Percentiles rank a stretch among this genome's conserved stretches.
Evolutionary conservation across 441 rosid genomes (phyloP).

Genomic region (Manihot esculenta): DNA sequence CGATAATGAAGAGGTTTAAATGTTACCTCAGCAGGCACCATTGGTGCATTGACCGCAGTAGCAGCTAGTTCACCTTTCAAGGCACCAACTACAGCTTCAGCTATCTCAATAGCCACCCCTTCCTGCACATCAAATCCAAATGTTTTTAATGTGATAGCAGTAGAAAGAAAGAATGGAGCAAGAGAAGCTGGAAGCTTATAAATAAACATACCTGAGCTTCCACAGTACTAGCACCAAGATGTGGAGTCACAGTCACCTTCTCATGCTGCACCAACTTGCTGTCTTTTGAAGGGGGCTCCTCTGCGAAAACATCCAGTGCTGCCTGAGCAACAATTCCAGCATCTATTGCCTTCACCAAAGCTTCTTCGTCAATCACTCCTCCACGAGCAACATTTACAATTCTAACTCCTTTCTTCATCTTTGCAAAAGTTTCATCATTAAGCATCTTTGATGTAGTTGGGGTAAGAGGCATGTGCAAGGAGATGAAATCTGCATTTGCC

Average conservation of each 20-base stretch:
- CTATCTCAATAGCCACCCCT: slow-evolving; percentile 97
- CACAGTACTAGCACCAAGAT: slow-evolving; percentile 96
- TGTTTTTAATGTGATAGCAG: slow-evolving; percentile 2
- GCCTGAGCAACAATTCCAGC: slow-evolving; percentile 93
- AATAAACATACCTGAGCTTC: slow-evolving; percentile 75
- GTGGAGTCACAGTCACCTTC: slow-evolving; percentile 85
- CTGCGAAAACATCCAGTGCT: slow-evolving; percentile 91
- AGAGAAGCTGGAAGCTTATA: neutral
- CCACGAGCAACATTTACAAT: slow-evolving; percentile 94
- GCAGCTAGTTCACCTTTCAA: slow-evolving; percentile 93
- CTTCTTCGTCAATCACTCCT: slow-evolving; percentile 95
- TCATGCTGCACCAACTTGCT: slow-evolving; percentile 85
- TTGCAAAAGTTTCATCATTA: slow-evolving; percentile 77
- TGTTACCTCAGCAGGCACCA: slow-evolving; percentile 86
- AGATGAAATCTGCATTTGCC: slow-evolving; percentile 78
- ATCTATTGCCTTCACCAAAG: slow-evolving; percentile 84
- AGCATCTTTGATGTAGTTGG: slow-evolving; percentile 70
- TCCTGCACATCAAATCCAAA: slow-evolving; percentile 49
- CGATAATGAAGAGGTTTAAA: neutral
- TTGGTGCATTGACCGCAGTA: slow-evolving; percentile 97
- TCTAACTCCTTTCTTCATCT: slow-evolving; percentile 95
- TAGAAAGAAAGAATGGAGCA: slow-evolving; percentile 8
- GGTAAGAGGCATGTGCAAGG: slow-evolving; percentile 96
- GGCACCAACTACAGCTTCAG: slow-evolving; percentile 97
- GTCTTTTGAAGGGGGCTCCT: slow-evolving; percentile 76